phyloP scores from a whole-genome alignment of 1,284 basidiomycete species.

The Flammula alnicola region DNA sequence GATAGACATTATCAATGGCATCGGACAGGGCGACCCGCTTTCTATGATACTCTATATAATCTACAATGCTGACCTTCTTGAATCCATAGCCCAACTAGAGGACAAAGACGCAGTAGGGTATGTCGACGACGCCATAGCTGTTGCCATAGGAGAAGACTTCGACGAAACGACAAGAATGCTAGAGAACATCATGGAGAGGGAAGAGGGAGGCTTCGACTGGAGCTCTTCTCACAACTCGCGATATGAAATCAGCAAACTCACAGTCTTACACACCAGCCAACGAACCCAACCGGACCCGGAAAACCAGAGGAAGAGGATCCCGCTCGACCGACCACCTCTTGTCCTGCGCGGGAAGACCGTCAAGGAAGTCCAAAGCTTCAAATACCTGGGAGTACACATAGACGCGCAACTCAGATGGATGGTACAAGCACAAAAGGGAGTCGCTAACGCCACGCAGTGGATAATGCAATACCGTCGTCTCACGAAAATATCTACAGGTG shows the following conservation, averaged over 20 bases:
- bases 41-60: conserved; percentile 13
- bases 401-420: conserved; percentile 25
- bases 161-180: conserved; percentile 20
- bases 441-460: conserved; percentile 28
- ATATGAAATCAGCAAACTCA: conserved; percentile 19
- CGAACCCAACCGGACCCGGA: not conserved
- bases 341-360: conserved; percentile 1
- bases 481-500: conserved; percentile 20
- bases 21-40: conserved; percentile 13
- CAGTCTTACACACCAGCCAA: conserved; percentile 5
- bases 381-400: conserved; percentile 25
- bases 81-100: conserved; percentile 2
- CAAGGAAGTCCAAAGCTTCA: not conserved
- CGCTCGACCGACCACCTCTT: not conserved
- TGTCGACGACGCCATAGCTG: conserved; percentile 12
- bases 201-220: conserved; percentile 29
- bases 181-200: conserved; percentile 29
- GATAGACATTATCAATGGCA: conserved; percentile 5
- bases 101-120: conserved; percentile 12
- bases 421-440: conserved; percentile 18
- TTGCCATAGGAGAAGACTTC: conserved; percentile 19
- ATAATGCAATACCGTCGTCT: conserved; percentile 19
- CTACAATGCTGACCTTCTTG: conserved; percentile 19
- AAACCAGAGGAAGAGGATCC: not conserved
- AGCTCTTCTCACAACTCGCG: conserved; percentile 27